A percentile compares a stretch with the other conserved stretches of the same genome.
These are phyloP conservation scores for Zymoseptoria pseudotritici DNA, from an alignment of 2,329 filamentous ascomycete species.

Conservation along the genomic window DNA sequence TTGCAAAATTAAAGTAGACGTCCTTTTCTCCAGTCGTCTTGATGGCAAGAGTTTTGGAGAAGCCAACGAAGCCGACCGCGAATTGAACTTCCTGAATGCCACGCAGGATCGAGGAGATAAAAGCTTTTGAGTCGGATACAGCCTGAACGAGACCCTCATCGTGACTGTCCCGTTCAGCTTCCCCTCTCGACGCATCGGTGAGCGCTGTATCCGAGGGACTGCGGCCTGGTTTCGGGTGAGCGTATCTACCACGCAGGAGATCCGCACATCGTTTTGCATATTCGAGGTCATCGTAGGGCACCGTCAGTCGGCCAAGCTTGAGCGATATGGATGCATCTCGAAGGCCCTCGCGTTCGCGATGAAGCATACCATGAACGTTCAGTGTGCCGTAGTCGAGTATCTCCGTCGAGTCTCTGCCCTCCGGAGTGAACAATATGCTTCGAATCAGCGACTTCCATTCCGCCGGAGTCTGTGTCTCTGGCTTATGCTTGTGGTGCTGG, in stretches of 20 bases:
- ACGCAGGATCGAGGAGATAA: slow-evolving; percentile 78
- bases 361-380: slow-evolving; percentile 85
- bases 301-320: slow-evolving; percentile 82
- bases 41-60: slow-evolving; percentile 71
- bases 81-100: slow-evolving; percentile 97
- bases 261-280: slow-evolving; percentile 53
- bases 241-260: slow-evolving; percentile 35
- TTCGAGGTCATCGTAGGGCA: slow-evolving; percentile 81
- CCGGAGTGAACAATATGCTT: slow-evolving; percentile 80
- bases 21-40: slow-evolving; percentile 61
- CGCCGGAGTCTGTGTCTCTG: slow-evolving; percentile 62
- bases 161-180: slow-evolving; percentile 59
- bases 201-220: slow-evolving; percentile 53
- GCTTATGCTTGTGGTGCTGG: slow-evolving; percentile 63
- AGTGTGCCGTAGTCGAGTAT: slow-evolving; percentile 79
- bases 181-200: slow-evolving; percentile 65
- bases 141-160: slow-evolving; percentile 68
- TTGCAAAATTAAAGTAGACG: slow-evolving; percentile 76
- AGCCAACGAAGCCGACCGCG: slow-evolving; percentile 79
- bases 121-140: slow-evolving; percentile 87
- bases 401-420: slow-evolving; percentile 77
- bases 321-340: slow-evolving; percentile 83
- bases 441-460: slow-evolving; percentile 88
- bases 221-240: slow-evolving; percentile 25
- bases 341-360: slow-evolving; percentile 76